These are phyloP conservation scores for Poa pratensis DNA, from an alignment of 176 grass and related monocot species.

Conservation along the genomic window DNA sequence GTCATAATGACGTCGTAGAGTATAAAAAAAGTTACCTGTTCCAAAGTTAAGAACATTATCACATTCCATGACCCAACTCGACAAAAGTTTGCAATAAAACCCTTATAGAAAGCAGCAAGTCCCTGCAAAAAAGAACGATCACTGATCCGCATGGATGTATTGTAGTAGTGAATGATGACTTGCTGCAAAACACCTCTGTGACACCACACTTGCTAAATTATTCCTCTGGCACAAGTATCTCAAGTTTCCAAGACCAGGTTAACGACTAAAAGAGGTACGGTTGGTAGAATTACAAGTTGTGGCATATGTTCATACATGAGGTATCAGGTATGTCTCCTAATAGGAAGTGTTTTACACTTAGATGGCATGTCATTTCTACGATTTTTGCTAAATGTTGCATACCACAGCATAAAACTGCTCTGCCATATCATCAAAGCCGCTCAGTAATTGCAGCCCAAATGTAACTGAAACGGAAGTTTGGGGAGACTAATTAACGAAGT, in stretches of 20 bases:
- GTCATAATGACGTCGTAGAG: not conserved
- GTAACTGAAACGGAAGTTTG: not conserved
- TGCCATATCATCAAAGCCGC: constrained; percentile 4
- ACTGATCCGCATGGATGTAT: not conserved
- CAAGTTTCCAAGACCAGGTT: not conserved
- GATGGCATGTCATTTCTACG: not conserved
- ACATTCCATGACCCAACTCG: constrained; percentile 93
- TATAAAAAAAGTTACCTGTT: constrained; percentile 65
- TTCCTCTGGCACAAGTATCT: constrained; percentile 10
- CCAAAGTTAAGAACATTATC: constrained; percentile 94
- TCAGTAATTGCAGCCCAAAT: not conserved
- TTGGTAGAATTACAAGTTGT: constrained; percentile 22
- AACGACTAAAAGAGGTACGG: constrained; percentile 3
- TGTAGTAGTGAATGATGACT: constrained; percentile 15
- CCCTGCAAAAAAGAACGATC: constrained; percentile 53
- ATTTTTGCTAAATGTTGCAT: not conserved
- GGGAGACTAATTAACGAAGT: constrained; percentile 10
- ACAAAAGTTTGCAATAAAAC: constrained; percentile 85
- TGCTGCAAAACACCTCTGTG: not conserved
- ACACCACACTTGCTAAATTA: constrained; percentile 11
- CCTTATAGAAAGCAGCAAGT: constrained; percentile 81
- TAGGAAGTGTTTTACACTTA: not conserved
- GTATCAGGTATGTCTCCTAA: not conserved
- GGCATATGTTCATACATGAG: not conserved
- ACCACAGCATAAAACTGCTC: constrained; percentile 5